Percentiles rank a stretch among this genome's conserved stretches.
Conservation (phyloP, 1,284 basidiomycete species). For the Somion occarium region DNA sequence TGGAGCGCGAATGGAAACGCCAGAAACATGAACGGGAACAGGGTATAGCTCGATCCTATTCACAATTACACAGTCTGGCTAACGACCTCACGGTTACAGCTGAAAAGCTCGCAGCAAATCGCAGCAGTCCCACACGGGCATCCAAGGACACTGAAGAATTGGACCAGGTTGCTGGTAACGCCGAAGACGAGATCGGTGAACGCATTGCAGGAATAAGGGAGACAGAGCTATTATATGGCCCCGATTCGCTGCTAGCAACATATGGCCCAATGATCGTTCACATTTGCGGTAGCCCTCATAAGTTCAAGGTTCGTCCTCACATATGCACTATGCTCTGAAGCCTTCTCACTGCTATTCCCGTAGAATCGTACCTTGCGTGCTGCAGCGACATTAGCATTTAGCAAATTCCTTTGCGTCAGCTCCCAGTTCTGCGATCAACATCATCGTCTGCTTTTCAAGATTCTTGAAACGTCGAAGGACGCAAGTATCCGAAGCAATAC, state of each 20-base stretch:
- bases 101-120: conserved; percentile 45
- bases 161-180: conserved; percentile 95
- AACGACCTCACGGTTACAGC: conserved; percentile 29
- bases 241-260: conserved; percentile 77
- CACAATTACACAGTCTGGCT: background rate
- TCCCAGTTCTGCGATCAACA: conserved; percentile 91
- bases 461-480: conserved; percentile 88
- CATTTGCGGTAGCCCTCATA: conserved; percentile 84
- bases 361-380: conserved; percentile 85
- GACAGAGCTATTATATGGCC: conserved; percentile 83
- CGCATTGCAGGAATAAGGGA: conserved; percentile 82
- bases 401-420: conserved; percentile 96
- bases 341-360: no score
- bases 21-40: conserved; percentile 87
- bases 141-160: conserved; percentile 83
- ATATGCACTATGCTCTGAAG: no score
- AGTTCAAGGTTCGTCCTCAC: conserved; percentile 84
- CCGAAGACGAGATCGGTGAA: conserved; percentile 98
- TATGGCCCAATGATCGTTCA: conserved; percentile 90
- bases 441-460: conserved; percentile 86
- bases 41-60: conserved; percentile 40
- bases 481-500: conserved; percentile 91
- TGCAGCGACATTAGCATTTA: conserved; percentile 85
- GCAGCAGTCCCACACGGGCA: conserved; percentile 25
- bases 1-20: conserved; percentile 96